Evolutionary conservation across 495 filamentous ascomycete species (phyloP).

Genomic region (Evernia prunastri): DNA sequence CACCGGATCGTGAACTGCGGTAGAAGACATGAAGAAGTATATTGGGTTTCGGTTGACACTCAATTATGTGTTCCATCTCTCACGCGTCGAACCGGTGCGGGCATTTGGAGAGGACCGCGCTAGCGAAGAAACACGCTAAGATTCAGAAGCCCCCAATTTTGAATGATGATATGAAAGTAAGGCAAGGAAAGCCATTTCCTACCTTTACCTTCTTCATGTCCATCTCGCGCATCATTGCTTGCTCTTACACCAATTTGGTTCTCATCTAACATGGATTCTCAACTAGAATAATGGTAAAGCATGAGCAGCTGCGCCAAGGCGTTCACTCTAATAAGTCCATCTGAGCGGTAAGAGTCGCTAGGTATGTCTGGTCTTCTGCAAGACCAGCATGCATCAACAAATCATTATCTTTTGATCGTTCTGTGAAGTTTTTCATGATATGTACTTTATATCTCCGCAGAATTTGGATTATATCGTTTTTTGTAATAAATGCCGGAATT

Average conservation of each 20-base stretch:
- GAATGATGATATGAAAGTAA: not conserved
- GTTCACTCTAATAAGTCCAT: too few species aligned
- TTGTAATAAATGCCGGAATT: slow-evolving; percentile 1
- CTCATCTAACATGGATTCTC: not conserved
- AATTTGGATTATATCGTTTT: not conserved
- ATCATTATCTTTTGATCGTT: not conserved
- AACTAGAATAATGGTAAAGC: not conserved
- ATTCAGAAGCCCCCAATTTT: too few species aligned
- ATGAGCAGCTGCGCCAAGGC: not conserved
- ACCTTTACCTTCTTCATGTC: not conserved
- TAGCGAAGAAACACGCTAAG: not conserved
- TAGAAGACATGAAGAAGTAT: not conserved
- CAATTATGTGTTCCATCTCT: not conserved
- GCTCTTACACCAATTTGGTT: not conserved
- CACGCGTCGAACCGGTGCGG: not conserved
- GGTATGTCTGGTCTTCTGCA: not conserved
- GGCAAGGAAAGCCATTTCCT: not conserved
- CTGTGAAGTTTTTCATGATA: not conserved
- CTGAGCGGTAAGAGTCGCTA: too few species aligned
- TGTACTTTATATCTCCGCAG: not conserved
- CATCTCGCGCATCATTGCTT: not conserved
- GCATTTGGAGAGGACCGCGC: not conserved
- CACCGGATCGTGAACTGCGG: not conserved
- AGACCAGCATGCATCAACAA: not conserved
- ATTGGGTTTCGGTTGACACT: not conserved